Percentiles rank a stretch among this genome's conserved stretches.
Evolutionary conservation across 208 protist genomes (phyloP).

Genomic region (Leptomonas pyrrhocoris): DNA sequence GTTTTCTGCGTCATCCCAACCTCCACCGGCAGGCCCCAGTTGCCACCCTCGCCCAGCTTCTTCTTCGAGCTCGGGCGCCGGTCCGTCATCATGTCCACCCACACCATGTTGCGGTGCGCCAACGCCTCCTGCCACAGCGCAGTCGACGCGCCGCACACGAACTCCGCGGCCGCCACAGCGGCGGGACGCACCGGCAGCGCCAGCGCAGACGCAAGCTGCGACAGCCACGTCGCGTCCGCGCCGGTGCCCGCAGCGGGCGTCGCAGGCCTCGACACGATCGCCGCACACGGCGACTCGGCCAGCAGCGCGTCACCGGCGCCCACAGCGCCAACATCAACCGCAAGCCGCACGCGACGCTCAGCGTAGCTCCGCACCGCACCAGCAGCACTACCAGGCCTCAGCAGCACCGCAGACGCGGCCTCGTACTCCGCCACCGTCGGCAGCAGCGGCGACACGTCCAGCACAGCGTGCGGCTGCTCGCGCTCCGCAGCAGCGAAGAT

Average conservation of each 20-base stretch:
- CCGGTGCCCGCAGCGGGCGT: background rate
- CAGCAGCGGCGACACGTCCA: slow-evolving; percentile 10
- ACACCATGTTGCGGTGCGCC: too few relatives aligned
- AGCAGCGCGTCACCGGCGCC: slow-evolving; percentile 1
- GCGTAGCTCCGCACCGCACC: background rate
- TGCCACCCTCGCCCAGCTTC: too few relatives aligned
- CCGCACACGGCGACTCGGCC: background rate
- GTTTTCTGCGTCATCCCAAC: too few relatives aligned
- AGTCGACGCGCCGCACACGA: too few relatives aligned
- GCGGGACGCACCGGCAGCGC: slow-evolving; percentile 7
- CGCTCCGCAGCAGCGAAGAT: slow-evolving; percentile 15
- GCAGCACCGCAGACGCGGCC: background rate
- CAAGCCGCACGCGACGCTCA: slow-evolving; percentile 3
- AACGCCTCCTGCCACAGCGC: too few relatives aligned
- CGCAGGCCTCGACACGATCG: background rate
- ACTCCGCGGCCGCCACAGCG: too few relatives aligned
- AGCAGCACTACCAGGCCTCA: background rate
- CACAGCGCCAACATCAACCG: background rate
- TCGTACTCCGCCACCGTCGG: slow-evolving; percentile 18
- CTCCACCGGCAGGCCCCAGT: too few relatives aligned
- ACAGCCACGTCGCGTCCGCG: slow-evolving; percentile 3
- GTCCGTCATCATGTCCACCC: too few relatives aligned
- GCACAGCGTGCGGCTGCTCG: background rate
- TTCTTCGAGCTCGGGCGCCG: too few relatives aligned
- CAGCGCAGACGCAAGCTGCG: slow-evolving; percentile 9